Conservation (phyloP, 768 basidiomycete species). For the Suillus discolor region DNA sequence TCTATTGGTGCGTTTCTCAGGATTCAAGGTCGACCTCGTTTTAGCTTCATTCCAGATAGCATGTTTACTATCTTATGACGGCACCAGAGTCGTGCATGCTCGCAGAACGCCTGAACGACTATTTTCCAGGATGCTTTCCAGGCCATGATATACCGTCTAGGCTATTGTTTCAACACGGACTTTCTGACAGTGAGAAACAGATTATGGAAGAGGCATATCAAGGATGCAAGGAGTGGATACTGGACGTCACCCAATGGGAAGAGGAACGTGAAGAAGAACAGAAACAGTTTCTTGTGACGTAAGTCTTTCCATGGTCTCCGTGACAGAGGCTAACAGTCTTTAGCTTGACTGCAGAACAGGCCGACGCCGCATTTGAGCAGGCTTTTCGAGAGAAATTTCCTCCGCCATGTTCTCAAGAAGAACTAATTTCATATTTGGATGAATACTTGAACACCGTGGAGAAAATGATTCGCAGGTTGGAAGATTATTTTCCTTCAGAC, state of each 20-base stretch:
- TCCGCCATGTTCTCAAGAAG: slow-evolving; percentile 15
- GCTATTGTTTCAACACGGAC: slow-evolving; percentile 25
- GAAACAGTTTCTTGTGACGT: slow-evolving; percentile 14
- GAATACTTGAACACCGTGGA: slow-evolving; percentile 30
- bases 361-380: slow-evolving; percentile 12
- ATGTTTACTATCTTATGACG: slow-evolving; percentile 32
- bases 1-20: slow-evolving; percentile 18
- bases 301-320: background rate
- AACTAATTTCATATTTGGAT: slow-evolving; percentile 20
- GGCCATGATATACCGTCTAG: slow-evolving; percentile 18
- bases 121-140: slow-evolving; percentile 31
- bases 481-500: slow-evolving; percentile 23
- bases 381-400: slow-evolving; percentile 31
- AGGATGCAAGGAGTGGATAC: slow-evolving; percentile 24
- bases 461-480: slow-evolving; percentile 24
- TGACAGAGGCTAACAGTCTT: background rate
- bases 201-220: slow-evolving; percentile 19
- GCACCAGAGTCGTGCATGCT: slow-evolving; percentile 30
- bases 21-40: background rate
- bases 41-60: slow-evolving; percentile 16
- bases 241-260: slow-evolving; percentile 23
- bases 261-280: slow-evolving; percentile 15
- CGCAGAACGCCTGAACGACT: slow-evolving; percentile 22
- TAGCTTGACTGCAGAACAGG: slow-evolving; percentile 20
- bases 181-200: slow-evolving; percentile 25